Evolutionary conservation across 129 eudicot genomes (phyloP).

Genomic region (Silybum marianum): DNA sequence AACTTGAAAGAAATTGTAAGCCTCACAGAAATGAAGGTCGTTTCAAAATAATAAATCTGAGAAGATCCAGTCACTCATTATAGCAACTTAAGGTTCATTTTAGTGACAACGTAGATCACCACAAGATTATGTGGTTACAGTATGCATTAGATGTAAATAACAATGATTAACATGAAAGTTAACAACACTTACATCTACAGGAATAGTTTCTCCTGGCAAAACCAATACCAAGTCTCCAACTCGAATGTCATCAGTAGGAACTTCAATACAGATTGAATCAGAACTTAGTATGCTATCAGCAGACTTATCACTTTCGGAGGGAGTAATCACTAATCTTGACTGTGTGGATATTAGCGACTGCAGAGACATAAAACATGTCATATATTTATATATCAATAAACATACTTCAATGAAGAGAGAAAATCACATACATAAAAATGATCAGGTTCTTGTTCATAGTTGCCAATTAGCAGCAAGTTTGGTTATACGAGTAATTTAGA

Average conservation of each 20-base stretch:
- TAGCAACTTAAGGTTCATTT: neutral
- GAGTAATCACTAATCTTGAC: conserved; percentile 76
- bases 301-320: conserved; percentile 62
- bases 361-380: conserved; percentile 31
- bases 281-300: conserved; percentile 57
- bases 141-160: conserved; percentile 9
- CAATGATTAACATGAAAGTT: conserved; percentile 23
- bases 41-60: neutral
- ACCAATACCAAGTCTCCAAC: conserved; percentile 81
- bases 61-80: neutral
- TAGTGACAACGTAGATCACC: neutral
- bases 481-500: neutral
- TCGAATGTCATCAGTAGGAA: conserved; percentile 84
- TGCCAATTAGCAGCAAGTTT: neutral
- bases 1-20: neutral
- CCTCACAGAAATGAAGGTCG: neutral
- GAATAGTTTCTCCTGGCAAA: conserved; percentile 94
- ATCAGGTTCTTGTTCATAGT: neutral
- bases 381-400: conserved; percentile 9
- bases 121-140: neutral
- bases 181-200: conserved; percentile 80
- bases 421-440: neutral
- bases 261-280: conserved; percentile 78
- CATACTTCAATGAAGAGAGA: neutral
- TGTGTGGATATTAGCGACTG: conserved; percentile 92